phyloP scores from a whole-genome alignment of 805 yeast genomes.

The Metschnikowia cubensis region DNA sequence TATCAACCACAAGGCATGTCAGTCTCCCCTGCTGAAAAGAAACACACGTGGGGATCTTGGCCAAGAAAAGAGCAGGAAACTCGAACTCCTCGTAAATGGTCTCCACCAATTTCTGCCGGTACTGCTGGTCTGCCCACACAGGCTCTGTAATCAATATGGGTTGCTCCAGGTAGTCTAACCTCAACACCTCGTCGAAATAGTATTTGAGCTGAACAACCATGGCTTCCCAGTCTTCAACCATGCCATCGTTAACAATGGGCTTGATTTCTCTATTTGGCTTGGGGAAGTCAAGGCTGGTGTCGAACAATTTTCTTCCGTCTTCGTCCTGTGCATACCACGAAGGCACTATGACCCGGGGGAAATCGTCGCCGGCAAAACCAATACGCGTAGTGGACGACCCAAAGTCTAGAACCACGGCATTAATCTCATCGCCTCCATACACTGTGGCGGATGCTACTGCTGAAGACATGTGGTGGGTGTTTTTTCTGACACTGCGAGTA shows the following conservation, averaged over 20 bases:
- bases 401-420: conserved; percentile 87
- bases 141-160: conserved; percentile 86
- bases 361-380: conserved; percentile 92
- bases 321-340: conserved; percentile 49
- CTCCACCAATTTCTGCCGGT: conserved; percentile 69
- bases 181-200: conserved; percentile 49
- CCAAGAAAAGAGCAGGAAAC: conserved; percentile 78
- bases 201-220: conserved; percentile 70
- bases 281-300: conserved; percentile 48
- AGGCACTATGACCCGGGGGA: conserved; percentile 72
- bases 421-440: conserved; percentile 69
- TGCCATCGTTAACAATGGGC: conserved; percentile 57
- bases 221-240: conserved; percentile 81
- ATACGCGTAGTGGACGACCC: conserved; percentile 80
- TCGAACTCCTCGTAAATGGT: conserved; percentile 61
- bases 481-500: neutral
- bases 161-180: conserved; percentile 56
- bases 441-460: conserved; percentile 17
- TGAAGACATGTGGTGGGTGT: conserved; percentile 12
- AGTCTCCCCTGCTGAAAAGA: conserved; percentile 89
- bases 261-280: conserved; percentile 47
- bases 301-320: conserved; percentile 27
- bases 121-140: conserved; percentile 69
- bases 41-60: conserved; percentile 80
- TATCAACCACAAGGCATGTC: conserved; percentile 78